Conservation (phyloP, 169 alveolate genomes). For the Blepharisma undulans region DNA sequence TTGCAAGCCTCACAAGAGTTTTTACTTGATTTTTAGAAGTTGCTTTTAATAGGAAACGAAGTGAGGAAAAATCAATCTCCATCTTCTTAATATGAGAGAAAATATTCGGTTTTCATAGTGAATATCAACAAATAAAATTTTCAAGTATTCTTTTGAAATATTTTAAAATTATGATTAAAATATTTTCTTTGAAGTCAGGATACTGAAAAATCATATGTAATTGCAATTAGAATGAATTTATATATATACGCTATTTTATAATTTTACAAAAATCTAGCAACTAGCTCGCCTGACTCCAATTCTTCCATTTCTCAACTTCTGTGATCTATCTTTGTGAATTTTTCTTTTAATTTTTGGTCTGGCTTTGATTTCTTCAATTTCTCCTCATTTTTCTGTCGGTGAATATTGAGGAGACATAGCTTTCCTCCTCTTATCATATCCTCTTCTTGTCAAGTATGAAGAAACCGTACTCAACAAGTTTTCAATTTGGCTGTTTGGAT, state of each 20-base stretch:
- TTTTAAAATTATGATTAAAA: no score
- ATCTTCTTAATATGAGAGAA: background rate
- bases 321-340: background rate
- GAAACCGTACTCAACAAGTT: background rate
- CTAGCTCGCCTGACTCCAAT: background rate
- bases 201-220: no score
- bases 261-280: background rate
- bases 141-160: no score
- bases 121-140: background rate
- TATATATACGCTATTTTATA: background rate
- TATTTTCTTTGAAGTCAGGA: no score
- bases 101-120: background rate
- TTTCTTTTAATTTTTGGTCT: background rate
- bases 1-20: conserved; percentile 29
- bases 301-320: background rate
- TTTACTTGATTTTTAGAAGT: conserved; percentile 7
- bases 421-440: background rate
- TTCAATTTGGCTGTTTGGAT: background rate
- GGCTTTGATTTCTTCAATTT: no score
- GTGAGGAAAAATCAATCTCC: conserved; percentile 20
- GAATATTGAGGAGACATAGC: background rate
- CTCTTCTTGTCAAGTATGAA: background rate
- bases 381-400: background rate
- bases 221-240: no score
- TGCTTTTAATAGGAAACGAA: background rate